These are phyloP conservation scores for Suhomyces ambrosiae DNA, from an alignment of 1,139 yeast species.

Conservation along the genomic window DNA sequence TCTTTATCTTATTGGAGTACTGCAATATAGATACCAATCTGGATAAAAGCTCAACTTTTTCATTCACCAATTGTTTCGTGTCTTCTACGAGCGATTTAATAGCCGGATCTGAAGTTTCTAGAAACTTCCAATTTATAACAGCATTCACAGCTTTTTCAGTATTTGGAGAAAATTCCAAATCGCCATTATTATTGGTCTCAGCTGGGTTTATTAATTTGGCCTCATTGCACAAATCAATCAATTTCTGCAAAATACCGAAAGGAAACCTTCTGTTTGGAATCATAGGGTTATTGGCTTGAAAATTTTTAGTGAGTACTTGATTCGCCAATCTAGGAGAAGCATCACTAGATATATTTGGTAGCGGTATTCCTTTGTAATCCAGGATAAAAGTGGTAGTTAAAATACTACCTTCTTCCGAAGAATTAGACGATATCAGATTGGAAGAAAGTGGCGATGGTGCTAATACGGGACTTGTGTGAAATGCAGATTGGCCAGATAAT, in stretches of 20 bases:
- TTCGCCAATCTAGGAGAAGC: slow-evolving; percentile 27
- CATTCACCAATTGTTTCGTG: slow-evolving; percentile 61
- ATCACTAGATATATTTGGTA: slow-evolving; percentile 32
- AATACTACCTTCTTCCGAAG: slow-evolving; percentile 14
- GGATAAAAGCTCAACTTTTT: slow-evolving; percentile 73
- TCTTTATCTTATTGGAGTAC: slow-evolving; percentile 77
- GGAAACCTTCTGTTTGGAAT: slow-evolving; percentile 53
- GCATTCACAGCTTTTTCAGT: slow-evolving; percentile 66
- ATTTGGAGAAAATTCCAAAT: slow-evolving; percentile 62
- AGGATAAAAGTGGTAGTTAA: slow-evolving; percentile 19
- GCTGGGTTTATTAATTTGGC: slow-evolving; percentile 74
- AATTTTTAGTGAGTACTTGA: slow-evolving; percentile 23
- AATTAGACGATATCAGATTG: slow-evolving; percentile 19
- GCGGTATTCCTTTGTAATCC: slow-evolving; percentile 64
- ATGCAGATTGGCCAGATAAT: background rate
- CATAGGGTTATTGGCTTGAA: slow-evolving; percentile 16
- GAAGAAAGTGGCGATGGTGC: slow-evolving; percentile 26
- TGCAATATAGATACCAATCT: slow-evolving; percentile 76
- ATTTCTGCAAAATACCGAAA: slow-evolving; percentile 62
- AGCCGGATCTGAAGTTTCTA: slow-evolving; percentile 66
- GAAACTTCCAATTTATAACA: slow-evolving; percentile 55
- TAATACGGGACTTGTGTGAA: slow-evolving; percentile 17
- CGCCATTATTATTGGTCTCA: slow-evolving; percentile 37
- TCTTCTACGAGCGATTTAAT: slow-evolving; percentile 65
- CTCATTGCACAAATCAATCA: slow-evolving; percentile 73